Conservation (phyloP, 2,329 filamentous ascomycete species). For the Trichoderma sp. region DNA sequence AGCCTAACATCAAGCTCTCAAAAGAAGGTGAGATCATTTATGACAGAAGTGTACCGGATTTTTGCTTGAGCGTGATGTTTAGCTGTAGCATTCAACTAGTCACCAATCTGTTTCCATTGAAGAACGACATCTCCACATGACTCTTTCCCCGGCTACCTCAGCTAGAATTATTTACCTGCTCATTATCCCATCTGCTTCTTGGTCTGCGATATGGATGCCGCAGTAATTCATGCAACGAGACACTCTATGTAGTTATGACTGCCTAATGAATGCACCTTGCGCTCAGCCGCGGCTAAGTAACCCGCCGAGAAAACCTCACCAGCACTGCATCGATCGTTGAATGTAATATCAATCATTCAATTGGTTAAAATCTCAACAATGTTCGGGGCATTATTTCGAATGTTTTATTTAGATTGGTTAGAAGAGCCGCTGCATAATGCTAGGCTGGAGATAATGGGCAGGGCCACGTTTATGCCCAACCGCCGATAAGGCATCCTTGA, state of each 20-base stretch:
- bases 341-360: not conserved
- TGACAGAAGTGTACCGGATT: not conserved
- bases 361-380: not conserved
- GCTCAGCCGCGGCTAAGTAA: not conserved
- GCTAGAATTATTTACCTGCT: too few relatives aligned
- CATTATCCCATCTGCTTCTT: too few relatives aligned
- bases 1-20: not conserved
- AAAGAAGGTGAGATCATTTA: not conserved
- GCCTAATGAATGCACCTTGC: not conserved
- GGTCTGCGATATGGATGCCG: too few relatives aligned
- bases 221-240: too few relatives aligned
- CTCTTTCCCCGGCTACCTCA: too few relatives aligned
- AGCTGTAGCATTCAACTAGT: not conserved
- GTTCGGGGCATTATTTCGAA: not conserved
- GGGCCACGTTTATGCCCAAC: not conserved
- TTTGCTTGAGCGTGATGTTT: too few relatives aligned
- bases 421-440: not conserved
- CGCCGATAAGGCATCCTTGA: not conserved
- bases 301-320: not conserved
- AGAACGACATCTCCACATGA: too few relatives aligned
- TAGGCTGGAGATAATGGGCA: not conserved
- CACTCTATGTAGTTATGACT: too few relatives aligned
- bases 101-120: too few relatives aligned
- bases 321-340: not conserved
- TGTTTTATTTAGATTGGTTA: not conserved